Evolutionary conservation across 495 filamentous ascomycete species (phyloP), one percentile per base, ranked within the genome.

Genomic region (Entonaema liquescens): DNA sequence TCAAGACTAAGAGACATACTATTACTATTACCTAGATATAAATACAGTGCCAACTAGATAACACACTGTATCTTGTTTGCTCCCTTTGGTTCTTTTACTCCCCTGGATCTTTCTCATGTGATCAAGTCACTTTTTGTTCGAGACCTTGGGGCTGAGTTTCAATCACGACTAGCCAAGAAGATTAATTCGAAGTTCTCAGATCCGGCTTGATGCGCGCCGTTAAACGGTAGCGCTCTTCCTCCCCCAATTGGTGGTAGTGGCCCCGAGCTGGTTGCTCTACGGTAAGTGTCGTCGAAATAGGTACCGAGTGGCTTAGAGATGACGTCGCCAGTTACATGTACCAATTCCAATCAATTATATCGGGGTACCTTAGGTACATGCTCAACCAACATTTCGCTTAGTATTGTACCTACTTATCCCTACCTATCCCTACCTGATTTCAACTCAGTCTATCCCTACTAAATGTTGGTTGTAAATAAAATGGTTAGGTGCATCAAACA

Each of bases 261-360:
- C 67, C 52, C n/a, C 33, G 26, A 33, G 12, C 40, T 49, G 36
- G 19, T 17, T 13, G 19, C 19, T n/a, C 19, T 25, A 52, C 47
- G 38, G 40, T 36, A 60, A 21, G 47, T 21, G 33, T 52, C 31
- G n/a, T 19, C 11, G 19, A 53, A 15, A 19, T 29, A 47, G 29
- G 26, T 52, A 59, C 44, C 12, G 40, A 68, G 65, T 68, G 65
- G 65, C 65, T 68, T 61, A 50, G 65, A 25, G 31, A 69, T 69
- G 67, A 69, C 67, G 67, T 69, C 54, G 59, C 47, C 54, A 53
- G 28, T 28, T 54, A 40, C 31, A 29, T 33, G 21, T n/a, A 19
- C 17, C 15, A 13, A 42, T n/a, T 4, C 11, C 3, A 53, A 35
- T 56, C 23, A 9, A 47, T 64, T 54, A 64, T 64, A 40, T 44